Percentiles rank a stretch among this genome's conserved stretches.
Evolutionary conservation across 768 basidiomycete species (phyloP).

Genomic region (Xanthoconium purpureum): DNA sequence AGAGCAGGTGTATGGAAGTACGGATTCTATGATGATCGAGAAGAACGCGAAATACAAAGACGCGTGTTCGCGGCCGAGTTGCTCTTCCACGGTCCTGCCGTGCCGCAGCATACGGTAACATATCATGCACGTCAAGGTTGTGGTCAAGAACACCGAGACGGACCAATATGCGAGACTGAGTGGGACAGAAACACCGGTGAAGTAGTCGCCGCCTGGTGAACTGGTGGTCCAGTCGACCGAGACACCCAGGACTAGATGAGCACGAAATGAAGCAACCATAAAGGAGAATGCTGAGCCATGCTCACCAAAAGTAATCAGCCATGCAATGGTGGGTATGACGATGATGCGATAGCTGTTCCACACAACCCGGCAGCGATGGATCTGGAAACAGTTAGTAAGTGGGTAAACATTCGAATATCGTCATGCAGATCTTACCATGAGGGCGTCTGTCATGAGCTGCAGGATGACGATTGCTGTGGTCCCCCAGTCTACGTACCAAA

Average conservation of each 20-base stretch:
- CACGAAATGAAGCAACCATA: not conserved
- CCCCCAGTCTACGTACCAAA: constrained; percentile 28
- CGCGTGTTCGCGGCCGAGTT: constrained; percentile 4
- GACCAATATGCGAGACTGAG: constrained; percentile 17
- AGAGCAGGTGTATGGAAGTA: constrained; percentile 12
- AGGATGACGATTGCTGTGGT: not conserved
- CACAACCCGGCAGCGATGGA: constrained; percentile 11
- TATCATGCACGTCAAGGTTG: constrained; percentile 8
- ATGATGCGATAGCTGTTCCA: not conserved
- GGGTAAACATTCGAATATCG: not conserved
- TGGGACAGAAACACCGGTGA: not conserved
- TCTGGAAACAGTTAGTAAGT: constrained; percentile 23
- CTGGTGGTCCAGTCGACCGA: constrained; percentile 10
- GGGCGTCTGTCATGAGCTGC: constrained; percentile 13
- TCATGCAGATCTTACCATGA: constrained; percentile 9
- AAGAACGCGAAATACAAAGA: constrained; percentile 12
- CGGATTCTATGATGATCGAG: constrained; percentile 11
- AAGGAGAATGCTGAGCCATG: not conserved
- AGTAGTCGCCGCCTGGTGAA: constrained; percentile 8
- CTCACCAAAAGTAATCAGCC: not conserved
- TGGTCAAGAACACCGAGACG: not conserved
- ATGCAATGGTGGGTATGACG: not conserved
- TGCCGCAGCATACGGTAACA: constrained; percentile 15
- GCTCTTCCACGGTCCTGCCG: not conserved
- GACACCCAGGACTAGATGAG: constrained; percentile 13